Evolutionary conservation across 257 asterid genomes (phyloP), one percentile per base, ranked within the genome.

Genomic region (Solanum megistacrolobum): DNA sequence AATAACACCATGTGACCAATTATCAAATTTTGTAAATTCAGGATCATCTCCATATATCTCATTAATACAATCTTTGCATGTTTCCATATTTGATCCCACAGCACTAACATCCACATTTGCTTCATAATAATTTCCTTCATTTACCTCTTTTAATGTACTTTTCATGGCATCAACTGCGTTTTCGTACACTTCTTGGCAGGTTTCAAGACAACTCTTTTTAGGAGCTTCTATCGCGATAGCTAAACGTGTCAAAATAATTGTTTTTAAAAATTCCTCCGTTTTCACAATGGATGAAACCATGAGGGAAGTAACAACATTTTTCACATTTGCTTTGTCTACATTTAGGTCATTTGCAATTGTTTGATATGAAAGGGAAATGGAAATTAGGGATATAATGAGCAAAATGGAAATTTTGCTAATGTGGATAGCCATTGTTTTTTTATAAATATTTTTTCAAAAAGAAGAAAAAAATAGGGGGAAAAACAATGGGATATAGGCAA

Each of bases 41-140:
- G 84, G 84, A 41, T 79, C 84, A 8, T 79, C 65, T 41, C 84
- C 36, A 79, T 41, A 27, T 6, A 79, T 41, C 21, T 41, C 60
- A 6, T 79, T 43, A 34, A 14, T 58, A 79, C 84, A 41, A 41
- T 78, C 84, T 27, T 25, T 78, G 7, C 84, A 78, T 13, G 84
- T 78, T 9, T 25, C 84, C 84, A 78, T 78, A 29, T 25, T 41
- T 78, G 62, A 4, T 27, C 38, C 52, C 23, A 75, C 43, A 5
- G 92, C 90, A 82, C 91, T 87, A 7, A 90, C 87, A 82, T 90
- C 92, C 14, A 92, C 86, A 62, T 74, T 87, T 18, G 93, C 93
- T 88, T 88, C 89, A 32, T 78, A 36, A 34, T 88, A 90, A 68
- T 92, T 89, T 9, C 93, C 92, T 14, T 87, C 71, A 12, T 43